Percentiles rank a stretch among this genome's conserved stretches.
phyloP scores from a whole-genome alignment of 106 monocot genomes.

The Hemerocallis citrina region DNA sequence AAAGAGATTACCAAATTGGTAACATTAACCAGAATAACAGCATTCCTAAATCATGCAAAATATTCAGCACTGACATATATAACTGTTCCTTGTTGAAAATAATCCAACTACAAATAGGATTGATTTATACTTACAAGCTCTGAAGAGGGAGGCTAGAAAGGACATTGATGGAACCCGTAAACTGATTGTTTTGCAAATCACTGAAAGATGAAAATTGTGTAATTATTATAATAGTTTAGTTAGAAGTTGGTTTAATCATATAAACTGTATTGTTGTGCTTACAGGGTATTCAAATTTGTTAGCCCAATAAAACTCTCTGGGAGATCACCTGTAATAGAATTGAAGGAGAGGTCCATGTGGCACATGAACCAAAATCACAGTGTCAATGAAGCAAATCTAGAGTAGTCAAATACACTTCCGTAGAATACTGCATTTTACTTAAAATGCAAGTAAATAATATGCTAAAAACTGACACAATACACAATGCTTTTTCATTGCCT shows the following conservation, averaged over 20 bases:
- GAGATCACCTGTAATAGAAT: slow-evolving; percentile 50
- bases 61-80: background rate
- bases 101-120: background rate
- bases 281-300: slow-evolving; percentile 48
- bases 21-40: no score
- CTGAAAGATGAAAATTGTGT: slow-evolving; percentile 28
- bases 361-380: background rate
- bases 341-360: slow-evolving; percentile 66
- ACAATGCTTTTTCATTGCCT: no score
- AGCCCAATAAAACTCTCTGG: slow-evolving; percentile 48
- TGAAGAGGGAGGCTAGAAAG: slow-evolving; percentile 63
- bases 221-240: background rate
- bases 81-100: background rate
- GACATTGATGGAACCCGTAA: slow-evolving; percentile 65
- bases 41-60: slow-evolving; percentile 36
- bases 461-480: background rate
- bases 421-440: background rate
- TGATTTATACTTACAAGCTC: slow-evolving; percentile 45
- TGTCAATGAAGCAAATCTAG: background rate
- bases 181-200: slow-evolving; percentile 76
- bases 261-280: slow-evolving; percentile 12
- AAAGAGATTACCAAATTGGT: background rate
- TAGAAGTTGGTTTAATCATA: background rate
- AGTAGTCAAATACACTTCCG: background rate
- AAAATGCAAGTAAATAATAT: background rate